Evolutionary conservation across 225 moss, liverwort and hornwort genomes (phyloP).

Genomic region (Polytrichum formosum): DNA sequence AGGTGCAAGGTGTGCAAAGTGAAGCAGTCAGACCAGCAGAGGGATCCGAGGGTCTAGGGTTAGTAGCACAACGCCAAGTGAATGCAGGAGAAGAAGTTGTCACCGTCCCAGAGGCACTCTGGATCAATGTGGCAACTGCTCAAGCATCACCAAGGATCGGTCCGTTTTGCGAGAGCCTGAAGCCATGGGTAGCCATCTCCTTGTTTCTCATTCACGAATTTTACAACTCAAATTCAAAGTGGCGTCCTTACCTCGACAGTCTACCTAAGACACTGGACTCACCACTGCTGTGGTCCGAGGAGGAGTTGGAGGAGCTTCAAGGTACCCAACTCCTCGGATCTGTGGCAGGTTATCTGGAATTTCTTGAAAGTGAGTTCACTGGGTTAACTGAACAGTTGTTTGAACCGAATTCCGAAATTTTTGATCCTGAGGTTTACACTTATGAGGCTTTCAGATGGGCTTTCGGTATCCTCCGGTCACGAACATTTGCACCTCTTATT

Average conservation of each 20-base stretch:
- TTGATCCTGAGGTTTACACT: conserved; percentile 51
- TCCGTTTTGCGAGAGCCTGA: conserved; percentile 46
- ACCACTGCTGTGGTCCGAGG: conserved; percentile 89
- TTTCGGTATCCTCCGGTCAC: conserved; percentile 81
- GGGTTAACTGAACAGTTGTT: conserved; percentile 44
- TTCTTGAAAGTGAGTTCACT: conserved; percentile 70
- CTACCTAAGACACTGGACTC: conserved; percentile 68
- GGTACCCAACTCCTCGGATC: conserved; percentile 85
- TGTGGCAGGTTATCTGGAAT: conserved; percentile 65
- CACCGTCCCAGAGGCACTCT: conserved; percentile 56
- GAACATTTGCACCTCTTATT: conserved; percentile 83
- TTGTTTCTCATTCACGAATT: conserved; percentile 66
- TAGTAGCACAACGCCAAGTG: conserved; percentile 61
- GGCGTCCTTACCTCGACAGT: conserved; percentile 73
- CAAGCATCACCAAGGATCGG: conserved; percentile 44
- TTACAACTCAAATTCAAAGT: conserved; percentile 56
- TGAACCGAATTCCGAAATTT: conserved; percentile 31
- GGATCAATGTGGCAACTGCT: conserved; percentile 65
- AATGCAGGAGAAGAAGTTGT: conserved; percentile 75
- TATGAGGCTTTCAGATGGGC: conserved; percentile 82
- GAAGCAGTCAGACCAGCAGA: conserved; percentile 27
- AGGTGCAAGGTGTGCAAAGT: conserved; percentile 36
- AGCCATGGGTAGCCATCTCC: conserved; percentile 79
- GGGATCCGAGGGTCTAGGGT: conserved; percentile 53
- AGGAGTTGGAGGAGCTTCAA: conserved; percentile 72